phyloP scores from a whole-genome alignment of 306 rosid species.

The Vigna reflexopilosa region DNA sequence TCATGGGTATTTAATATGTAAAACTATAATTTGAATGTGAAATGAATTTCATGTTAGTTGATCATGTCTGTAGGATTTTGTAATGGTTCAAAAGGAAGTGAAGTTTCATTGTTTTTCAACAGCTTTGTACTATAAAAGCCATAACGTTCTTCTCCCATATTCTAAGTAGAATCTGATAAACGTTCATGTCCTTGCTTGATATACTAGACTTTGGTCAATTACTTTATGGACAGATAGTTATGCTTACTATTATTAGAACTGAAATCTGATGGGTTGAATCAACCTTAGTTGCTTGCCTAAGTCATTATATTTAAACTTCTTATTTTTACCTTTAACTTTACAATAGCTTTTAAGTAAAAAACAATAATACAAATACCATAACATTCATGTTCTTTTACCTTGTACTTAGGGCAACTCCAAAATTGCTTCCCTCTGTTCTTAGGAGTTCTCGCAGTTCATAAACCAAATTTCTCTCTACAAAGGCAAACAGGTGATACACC shows the following conservation, averaged over 20 bases:
- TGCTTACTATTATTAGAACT: no score
- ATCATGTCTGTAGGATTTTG: constrained; percentile 23
- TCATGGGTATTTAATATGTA: neutral
- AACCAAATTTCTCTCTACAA: no score
- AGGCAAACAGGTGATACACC: no score
- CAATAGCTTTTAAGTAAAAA: neutral
- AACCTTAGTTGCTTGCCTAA: neutral
- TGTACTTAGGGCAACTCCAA: no score
- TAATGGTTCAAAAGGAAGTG: constrained; percentile 32
- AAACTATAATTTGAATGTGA: constrained; percentile 17
- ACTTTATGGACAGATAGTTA: neutral
- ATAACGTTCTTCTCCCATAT: neutral
- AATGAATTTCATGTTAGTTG: constrained; percentile 20
- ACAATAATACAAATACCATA: no score
- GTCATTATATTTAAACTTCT: neutral
- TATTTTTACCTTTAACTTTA: neutral
- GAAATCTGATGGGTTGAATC: neutral
- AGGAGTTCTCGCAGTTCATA: no score
- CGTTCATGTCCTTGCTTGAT: constrained; percentile 19
- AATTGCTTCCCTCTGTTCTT: no score
- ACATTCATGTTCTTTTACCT: no score
- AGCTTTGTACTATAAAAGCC: neutral
- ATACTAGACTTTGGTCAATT: constrained; percentile 29
- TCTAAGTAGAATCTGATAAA: constrained; percentile 27
- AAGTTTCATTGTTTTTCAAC: neutral